These are phyloP conservation scores for Symbiodinium pilosum DNA, from an alignment of 73 alveolate genomes.

Conservation along the genomic window DNA sequence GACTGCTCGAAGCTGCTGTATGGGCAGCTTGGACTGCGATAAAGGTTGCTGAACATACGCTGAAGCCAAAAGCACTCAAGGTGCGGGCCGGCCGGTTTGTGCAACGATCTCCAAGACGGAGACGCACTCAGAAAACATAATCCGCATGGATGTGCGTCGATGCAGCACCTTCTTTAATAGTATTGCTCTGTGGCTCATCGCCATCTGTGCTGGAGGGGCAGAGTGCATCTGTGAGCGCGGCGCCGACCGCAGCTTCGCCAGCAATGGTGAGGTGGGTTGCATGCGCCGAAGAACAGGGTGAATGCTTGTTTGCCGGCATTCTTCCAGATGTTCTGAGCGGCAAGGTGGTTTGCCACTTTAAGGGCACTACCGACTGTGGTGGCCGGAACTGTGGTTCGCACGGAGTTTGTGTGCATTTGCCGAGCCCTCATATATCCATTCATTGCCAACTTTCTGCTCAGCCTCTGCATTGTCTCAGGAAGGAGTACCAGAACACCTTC, in stretches of 20 bases:
- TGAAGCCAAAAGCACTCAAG: background rate
- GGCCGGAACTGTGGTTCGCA: conserved; percentile 93
- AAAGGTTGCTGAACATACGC: background rate
- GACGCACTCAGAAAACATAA: background rate
- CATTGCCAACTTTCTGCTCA: background rate
- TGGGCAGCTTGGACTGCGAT: background rate
- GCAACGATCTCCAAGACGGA: conserved; percentile 37
- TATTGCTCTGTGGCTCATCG: background rate
- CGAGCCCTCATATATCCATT: background rate
- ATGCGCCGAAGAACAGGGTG: too few species aligned
- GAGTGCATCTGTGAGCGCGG: conserved; percentile 91
- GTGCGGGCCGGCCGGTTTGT: conserved; percentile 91
- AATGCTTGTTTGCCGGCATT: too few species aligned
- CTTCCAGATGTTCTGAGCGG: too few species aligned
- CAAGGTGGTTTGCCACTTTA: conserved; percentile 78
- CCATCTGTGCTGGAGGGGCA: conserved; percentile 21
- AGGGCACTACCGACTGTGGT: conserved; percentile 65
- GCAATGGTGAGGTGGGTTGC: conserved; percentile 65
- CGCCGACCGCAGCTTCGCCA: conserved; percentile 40
- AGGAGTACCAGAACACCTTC: conserved; percentile 70
- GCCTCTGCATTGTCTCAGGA: conserved; percentile 23
- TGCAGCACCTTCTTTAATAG: too few species aligned
- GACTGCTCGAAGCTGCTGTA: conserved; percentile 81
- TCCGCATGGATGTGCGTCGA: too few species aligned
- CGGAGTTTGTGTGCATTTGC: conserved; percentile 75